Conservation (phyloP, 495 filamentous ascomycete genomes). For the Xylaria intraflava region DNA sequence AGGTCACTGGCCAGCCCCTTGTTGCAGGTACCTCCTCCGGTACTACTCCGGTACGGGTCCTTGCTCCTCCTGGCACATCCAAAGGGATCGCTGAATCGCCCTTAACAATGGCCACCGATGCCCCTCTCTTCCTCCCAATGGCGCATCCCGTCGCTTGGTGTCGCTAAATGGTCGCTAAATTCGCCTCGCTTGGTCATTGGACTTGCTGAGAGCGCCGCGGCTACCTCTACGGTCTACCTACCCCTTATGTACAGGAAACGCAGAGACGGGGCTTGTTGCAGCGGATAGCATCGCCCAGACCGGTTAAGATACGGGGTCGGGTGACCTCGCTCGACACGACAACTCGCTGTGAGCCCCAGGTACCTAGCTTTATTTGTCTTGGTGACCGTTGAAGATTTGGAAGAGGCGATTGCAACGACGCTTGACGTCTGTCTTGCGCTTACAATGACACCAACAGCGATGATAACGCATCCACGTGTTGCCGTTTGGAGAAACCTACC, state of each 20-base stretch:
- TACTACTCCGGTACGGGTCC: constrained; percentile 1
- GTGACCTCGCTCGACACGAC: constrained; percentile 11
- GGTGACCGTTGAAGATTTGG: neutral
- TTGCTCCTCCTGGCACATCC: constrained; percentile 3
- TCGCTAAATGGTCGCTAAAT: constrained; percentile 4
- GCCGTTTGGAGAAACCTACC: neutral
- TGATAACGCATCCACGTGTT: constrained; percentile 3
- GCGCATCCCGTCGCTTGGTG: constrained; percentile 1
- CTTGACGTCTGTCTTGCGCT: neutral
- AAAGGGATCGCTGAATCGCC: neutral
- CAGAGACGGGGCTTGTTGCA: constrained; percentile 1
- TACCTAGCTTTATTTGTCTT: neutral
- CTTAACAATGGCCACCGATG: neutral
- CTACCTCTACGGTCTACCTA: neutral
- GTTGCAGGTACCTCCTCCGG: neutral
- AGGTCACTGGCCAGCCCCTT: neutral
- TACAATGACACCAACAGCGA: neutral
- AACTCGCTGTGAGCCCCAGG: neutral
- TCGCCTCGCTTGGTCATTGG: constrained; percentile 1
- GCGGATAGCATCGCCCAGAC: constrained; percentile 7
- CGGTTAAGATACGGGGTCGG: constrained; percentile 5
- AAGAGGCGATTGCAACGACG: neutral
- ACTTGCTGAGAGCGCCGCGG: neutral
- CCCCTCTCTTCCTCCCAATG: neutral
- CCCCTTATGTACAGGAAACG: neutral